Percentiles rank a stretch among this genome's conserved stretches.
phyloP scores from a whole-genome alignment of 257 asterid genomes.

The Petunia axillaris region DNA sequence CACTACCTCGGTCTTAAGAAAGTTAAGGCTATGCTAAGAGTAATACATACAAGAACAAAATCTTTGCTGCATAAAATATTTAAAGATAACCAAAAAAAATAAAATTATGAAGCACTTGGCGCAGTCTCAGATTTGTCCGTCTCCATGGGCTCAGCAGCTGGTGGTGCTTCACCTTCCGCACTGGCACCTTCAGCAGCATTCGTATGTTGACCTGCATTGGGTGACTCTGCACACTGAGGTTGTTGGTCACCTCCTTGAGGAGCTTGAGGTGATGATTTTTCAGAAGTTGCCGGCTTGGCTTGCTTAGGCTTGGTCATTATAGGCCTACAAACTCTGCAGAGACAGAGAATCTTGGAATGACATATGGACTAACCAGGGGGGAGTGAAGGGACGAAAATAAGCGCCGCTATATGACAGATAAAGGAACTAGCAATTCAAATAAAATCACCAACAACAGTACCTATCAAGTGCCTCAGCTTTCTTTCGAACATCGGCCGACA shows the following conservation, averaged over 20 bases:
- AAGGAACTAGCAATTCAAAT: background rate
- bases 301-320: conserved; percentile 89
- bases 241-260: conserved; percentile 63
- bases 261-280: conserved; percentile 49
- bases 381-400: background rate
- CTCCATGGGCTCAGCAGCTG: conserved; percentile 69
- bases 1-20: background rate
- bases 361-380: background rate
- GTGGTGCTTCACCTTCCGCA: conserved; percentile 41
- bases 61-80: background rate
- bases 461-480: conserved; percentile 86
- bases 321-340: conserved; percentile 77
- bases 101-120: conserved; percentile 32
- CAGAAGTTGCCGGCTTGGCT: conserved; percentile 70
- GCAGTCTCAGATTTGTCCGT: conserved; percentile 55
- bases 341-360: background rate
- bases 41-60: background rate
- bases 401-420: background rate
- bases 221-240: conserved; percentile 43
- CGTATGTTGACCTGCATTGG: conserved; percentile 34
- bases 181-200: conserved; percentile 32
- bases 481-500: conserved; percentile 70
- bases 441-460: conserved; percentile 37
- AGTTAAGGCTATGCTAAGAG: background rate
- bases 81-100: background rate